Evolutionary conservation across 1,284 basidiomycete genomes (phyloP).

Genomic region (Leccinum subfulvum): DNA sequence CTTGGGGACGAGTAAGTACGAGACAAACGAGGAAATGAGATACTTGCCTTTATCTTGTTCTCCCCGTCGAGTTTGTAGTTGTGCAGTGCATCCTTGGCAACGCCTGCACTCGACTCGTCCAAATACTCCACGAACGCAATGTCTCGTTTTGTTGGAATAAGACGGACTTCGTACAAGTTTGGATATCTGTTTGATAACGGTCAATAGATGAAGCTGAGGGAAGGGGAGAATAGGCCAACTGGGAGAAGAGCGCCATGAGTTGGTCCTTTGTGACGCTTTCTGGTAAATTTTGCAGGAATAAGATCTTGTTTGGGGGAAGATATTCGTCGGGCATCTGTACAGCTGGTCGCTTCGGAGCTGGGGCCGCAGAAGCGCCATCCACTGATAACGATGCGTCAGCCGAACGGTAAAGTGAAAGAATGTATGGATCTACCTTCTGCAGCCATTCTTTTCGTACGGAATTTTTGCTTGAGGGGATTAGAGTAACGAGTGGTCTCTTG

Average conservation of each 20-base stretch:
- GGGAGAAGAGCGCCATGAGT: conserved; percentile 83
- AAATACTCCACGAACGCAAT: conserved; percentile 95
- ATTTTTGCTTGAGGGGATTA: conserved; percentile 85
- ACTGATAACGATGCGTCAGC: conserved; percentile 41
- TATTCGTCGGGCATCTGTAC: conserved; percentile 99
- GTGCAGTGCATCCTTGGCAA: conserved; percentile 92
- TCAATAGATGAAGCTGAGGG: conserved; percentile 6
- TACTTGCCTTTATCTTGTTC: conserved; percentile 88
- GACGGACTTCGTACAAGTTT: conserved; percentile 91
- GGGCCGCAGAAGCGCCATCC: conserved; percentile 65
- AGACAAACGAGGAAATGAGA: not conserved
- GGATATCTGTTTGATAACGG: conserved; percentile 64
- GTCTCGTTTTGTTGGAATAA: conserved; percentile 92
- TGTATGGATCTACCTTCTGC: conserved; percentile 58
- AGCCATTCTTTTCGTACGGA: conserved; percentile 75
- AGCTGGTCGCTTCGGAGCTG: conserved; percentile 71
- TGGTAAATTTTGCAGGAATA: conserved; percentile 97
- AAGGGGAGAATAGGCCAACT: conserved; percentile 49
- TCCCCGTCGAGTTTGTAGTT: conserved; percentile 95
- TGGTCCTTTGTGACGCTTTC: conserved; percentile 88
- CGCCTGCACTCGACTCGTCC: conserved; percentile 86
- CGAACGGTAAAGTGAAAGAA: conserved; percentile 9
- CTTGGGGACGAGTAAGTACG: conserved; percentile 31
- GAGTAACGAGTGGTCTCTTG: conserved; percentile 77
- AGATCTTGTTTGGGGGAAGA: conserved; percentile 97